Evolutionary conservation across 2,329 filamentous ascomycete genomes (phyloP).

Genomic region (Phyllosticta citribraziliensis): DNA sequence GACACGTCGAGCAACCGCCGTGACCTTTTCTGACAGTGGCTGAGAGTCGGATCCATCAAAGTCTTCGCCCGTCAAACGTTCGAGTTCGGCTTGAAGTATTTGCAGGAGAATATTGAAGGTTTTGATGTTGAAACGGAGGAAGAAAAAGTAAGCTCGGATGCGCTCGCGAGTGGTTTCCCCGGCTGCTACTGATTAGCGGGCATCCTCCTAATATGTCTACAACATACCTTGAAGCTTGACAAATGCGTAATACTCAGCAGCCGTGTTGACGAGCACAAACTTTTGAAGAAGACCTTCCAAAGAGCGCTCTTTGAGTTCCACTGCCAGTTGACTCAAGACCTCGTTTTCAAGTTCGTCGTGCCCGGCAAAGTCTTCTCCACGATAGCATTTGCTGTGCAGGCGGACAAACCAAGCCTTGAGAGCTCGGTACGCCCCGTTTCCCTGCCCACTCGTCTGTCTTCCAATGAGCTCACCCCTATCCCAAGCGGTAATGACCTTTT

Average conservation of each 20-base stretch:
- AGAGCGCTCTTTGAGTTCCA: conserved; percentile 59
- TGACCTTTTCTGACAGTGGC: conserved; percentile 42
- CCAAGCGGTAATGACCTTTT: conserved; percentile 51
- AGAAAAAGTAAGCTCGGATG: conserved; percentile 42
- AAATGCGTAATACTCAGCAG: conserved; percentile 65
- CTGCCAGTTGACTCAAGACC: conserved; percentile 66
- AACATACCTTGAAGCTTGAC: conserved; percentile 48
- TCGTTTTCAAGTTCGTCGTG: conserved; percentile 78
- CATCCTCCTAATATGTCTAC: too few relatives aligned
- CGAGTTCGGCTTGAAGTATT: conserved; percentile 59
- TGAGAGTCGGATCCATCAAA: conserved; percentile 23
- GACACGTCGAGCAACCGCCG: conserved; percentile 49
- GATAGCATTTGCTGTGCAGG: conserved; percentile 76
- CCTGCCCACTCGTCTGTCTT: conserved; percentile 25
- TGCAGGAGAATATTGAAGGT: conserved; percentile 65
- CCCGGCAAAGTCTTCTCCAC: conserved; percentile 62
- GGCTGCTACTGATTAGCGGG: not conserved
- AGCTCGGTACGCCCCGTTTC: conserved; percentile 49
- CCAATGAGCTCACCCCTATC: conserved; percentile 43
- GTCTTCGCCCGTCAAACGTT: conserved; percentile 40
- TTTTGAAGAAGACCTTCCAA: conserved; percentile 61
- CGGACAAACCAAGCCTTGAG: conserved; percentile 75
- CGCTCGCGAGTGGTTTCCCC: conserved; percentile 6
- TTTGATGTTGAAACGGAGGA: conserved; percentile 67
- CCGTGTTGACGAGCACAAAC: conserved; percentile 76